phyloP scores from a whole-genome alignment of 352 stramenopile genomes.

The Thraustochytrium sp. region DNA sequence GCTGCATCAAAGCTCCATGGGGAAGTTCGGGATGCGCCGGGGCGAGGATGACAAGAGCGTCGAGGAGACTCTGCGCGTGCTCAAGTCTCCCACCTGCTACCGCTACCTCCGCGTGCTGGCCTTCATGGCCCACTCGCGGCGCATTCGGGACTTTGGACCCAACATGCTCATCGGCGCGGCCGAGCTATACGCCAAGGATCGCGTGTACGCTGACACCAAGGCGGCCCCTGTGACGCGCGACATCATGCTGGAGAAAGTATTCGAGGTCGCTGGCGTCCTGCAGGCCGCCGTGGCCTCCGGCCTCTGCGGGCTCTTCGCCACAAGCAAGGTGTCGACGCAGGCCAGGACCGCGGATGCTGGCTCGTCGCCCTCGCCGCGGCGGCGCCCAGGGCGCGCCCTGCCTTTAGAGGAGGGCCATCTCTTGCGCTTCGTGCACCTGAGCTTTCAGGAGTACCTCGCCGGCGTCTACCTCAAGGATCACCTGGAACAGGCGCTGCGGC shows the following conservation, averaged over 20 bases:
- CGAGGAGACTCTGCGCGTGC: not conserved
- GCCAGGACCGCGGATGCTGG: not conserved
- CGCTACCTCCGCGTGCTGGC: not conserved
- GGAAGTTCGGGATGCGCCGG: conserved; percentile 17
- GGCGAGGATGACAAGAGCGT: conserved; percentile 1
- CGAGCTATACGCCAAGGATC: not conserved
- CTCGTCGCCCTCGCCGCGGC: too few relatives aligned
- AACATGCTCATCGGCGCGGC: not conserved
- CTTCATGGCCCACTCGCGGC: not conserved
- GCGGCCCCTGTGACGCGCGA: not conserved
- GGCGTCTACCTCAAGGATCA: not conserved
- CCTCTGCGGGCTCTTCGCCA: conserved; percentile 12
- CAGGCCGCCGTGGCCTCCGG: not conserved
- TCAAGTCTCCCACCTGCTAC: not conserved
- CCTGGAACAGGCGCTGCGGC: not conserved
- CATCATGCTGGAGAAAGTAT: not conserved
- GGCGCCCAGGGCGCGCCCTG: too few relatives aligned
- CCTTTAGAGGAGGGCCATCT: too few relatives aligned
- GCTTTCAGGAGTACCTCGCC: conserved; percentile 33
- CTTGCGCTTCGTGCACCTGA: conserved; percentile 32
- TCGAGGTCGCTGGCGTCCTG: not conserved
- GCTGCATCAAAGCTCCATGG: conserved; percentile 20
- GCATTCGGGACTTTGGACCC: conserved; percentile 23
- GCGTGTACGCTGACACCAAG: not conserved
- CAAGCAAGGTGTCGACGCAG: not conserved